Conservation (phyloP, 495 filamentous ascomycete species). For the Parachaetomium inaequale region DNA sequence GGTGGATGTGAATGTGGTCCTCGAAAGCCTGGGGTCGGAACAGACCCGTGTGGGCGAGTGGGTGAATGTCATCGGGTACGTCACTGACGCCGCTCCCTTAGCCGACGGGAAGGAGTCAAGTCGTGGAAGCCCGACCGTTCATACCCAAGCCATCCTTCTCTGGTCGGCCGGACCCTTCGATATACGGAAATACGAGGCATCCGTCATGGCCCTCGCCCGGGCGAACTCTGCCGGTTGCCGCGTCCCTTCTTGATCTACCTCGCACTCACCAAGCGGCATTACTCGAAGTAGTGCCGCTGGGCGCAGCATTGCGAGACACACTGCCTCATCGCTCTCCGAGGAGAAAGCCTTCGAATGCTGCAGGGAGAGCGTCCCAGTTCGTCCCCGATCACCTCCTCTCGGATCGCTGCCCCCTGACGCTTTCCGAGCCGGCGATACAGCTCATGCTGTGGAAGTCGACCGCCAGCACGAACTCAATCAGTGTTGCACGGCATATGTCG, state of each 20-base stretch:
- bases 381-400: not conserved
- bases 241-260: not conserved
- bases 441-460: not conserved
- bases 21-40: conserved; percentile 59
- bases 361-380: not conserved
- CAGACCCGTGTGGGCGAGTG: conserved; percentile 75
- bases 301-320: not conserved
- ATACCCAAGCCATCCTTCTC: conserved; percentile 62
- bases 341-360: not conserved
- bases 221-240: not conserved
- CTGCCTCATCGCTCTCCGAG: not conserved
- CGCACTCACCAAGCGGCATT: not conserved
- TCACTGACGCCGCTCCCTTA: conserved; percentile 39
- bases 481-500: conserved; percentile 27
- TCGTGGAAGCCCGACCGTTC: conserved; percentile 22
- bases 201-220: conserved; percentile 24
- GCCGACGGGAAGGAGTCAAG: conserved; percentile 12
- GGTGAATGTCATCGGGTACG: conserved; percentile 87
- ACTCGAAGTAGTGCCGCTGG: not conserved
- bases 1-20: conserved; percentile 68
- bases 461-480: conserved; percentile 1
- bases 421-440: conserved; percentile 10
- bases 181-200: conserved; percentile 59
- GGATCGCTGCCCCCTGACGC: not conserved
- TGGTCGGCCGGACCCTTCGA: conserved; percentile 63